Evolutionary conservation across 768 basidiomycete genomes (phyloP).

Genomic region (Tylopilus sp.): DNA sequence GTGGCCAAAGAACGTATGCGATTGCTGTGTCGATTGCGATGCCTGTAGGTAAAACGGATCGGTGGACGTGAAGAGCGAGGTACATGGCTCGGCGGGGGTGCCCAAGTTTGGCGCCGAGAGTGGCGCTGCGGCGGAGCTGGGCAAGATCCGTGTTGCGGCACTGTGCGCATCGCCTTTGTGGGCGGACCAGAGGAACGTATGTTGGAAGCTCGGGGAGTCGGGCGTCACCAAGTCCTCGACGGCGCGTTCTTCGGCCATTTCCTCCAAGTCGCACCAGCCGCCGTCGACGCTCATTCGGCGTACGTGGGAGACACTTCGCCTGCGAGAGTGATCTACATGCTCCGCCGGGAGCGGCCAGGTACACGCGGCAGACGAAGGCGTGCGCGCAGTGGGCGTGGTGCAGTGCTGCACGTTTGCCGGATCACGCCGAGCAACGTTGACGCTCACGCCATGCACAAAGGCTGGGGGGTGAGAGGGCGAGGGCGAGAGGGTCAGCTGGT

Average conservation of each 20-base stretch:
- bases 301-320: slow-evolving; percentile 27
- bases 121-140: slow-evolving; percentile 19
- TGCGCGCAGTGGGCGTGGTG: slow-evolving; percentile 38
- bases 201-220: slow-evolving; percentile 30
- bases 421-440: slow-evolving; percentile 27
- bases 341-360: slow-evolving; percentile 30
- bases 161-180: slow-evolving; percentile 15
- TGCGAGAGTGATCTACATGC: slow-evolving; percentile 22
- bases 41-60: slow-evolving; percentile 51
- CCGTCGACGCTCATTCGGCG: slow-evolving; percentile 27
- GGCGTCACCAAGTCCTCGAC: slow-evolving; percentile 44
- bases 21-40: slow-evolving; percentile 35
- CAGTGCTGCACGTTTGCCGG: slow-evolving; percentile 38
- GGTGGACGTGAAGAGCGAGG: slow-evolving; percentile 41
- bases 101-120: slow-evolving; percentile 9
- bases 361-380: slow-evolving; percentile 30
- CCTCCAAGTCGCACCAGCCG: slow-evolving; percentile 32
- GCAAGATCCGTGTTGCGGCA: slow-evolving; percentile 19
- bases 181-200: slow-evolving; percentile 23
- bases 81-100: slow-evolving; percentile 23
- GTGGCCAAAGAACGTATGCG: slow-evolving; percentile 36
- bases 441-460: slow-evolving; percentile 20
- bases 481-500: slow-evolving; percentile 26
- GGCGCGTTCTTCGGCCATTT: slow-evolving; percentile 42
- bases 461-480: slow-evolving; percentile 15